Evolutionary conservation across 2,329 filamentous ascomycete species (phyloP).

Genomic region (Epichloe uncinata): DNA sequence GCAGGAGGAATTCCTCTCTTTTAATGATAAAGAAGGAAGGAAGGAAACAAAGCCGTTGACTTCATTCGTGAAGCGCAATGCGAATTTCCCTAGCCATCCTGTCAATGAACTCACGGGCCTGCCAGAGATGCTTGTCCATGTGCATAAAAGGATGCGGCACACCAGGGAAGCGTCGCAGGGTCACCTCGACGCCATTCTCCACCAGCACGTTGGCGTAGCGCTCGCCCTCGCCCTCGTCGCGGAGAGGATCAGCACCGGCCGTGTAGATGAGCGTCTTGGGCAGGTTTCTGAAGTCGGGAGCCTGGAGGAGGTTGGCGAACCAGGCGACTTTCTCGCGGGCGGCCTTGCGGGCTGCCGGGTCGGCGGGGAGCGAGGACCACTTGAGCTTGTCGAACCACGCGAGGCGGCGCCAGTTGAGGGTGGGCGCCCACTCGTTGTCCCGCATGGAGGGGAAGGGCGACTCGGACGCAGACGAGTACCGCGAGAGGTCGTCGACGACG

Average conservation of each 20-base stretch:
- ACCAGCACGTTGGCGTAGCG: conserved; percentile 29
- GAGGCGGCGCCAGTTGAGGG: conserved; percentile 29
- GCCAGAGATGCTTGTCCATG: conserved; percentile 27
- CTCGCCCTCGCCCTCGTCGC: conserved; percentile 38
- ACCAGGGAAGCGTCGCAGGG: conserved; percentile 30
- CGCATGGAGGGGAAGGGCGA: conserved; percentile 27
- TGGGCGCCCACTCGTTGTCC: conserved; percentile 28
- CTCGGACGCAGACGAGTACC: conserved; percentile 20
- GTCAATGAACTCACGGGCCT: conserved; percentile 22
- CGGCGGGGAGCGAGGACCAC: conserved; percentile 13
- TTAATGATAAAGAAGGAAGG: too few species aligned
- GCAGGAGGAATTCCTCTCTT: too few species aligned
- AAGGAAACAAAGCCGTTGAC: too few species aligned
- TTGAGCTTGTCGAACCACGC: conserved; percentile 26
- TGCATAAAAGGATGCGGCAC: conserved; percentile 38
- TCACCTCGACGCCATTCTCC: conserved; percentile 31
- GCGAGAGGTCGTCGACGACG: conserved; percentile 26
- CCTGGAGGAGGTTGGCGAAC: conserved; percentile 21
- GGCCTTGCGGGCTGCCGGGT: conserved; percentile 5
- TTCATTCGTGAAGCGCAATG: conserved; percentile 11
- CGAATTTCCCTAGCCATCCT: conserved; percentile 19
- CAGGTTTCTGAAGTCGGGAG: conserved; percentile 20
- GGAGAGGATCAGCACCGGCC: conserved; percentile 29
- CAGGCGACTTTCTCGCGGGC: conserved; percentile 12
- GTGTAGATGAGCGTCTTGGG: conserved; percentile 28